Conservation (phyloP, 208 protist genomes). For the Acanthamoeba triangularis region DNA sequence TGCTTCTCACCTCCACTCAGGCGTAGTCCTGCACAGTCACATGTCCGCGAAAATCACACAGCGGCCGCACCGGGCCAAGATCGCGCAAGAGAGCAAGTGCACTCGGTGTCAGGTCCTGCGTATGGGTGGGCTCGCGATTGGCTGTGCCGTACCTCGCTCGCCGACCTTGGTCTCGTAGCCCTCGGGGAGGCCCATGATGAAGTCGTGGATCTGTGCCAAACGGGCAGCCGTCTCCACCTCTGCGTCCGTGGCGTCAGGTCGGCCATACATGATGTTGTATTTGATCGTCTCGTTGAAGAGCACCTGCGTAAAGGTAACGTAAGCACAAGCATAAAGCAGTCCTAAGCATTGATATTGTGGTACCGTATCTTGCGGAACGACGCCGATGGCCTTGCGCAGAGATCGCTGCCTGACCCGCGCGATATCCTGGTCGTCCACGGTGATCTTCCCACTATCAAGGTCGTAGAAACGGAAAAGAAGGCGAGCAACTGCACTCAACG, state of each 20-base stretch:
- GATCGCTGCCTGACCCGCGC: conserved; percentile 43
- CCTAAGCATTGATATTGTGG: neutral
- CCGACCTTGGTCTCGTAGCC: conserved; percentile 91
- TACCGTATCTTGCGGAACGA: conserved; percentile 85
- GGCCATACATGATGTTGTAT: conserved; percentile 73
- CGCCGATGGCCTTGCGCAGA: conserved; percentile 77
- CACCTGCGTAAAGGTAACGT: conserved; percentile 1
- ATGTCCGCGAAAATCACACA: neutral
- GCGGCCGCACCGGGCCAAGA: too few relatives aligned
- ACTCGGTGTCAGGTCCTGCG: too few relatives aligned
- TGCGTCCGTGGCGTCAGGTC: conserved; percentile 27
- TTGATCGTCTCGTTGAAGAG: conserved; percentile 84
- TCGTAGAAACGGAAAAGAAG: conserved; percentile 87
- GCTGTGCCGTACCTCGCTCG: conserved; percentile 87
- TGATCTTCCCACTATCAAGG: conserved; percentile 73
- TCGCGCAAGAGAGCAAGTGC: too few relatives aligned
- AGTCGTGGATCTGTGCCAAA: conserved; percentile 85
- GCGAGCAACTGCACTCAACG: conserved; percentile 16
- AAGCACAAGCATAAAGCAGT: neutral
- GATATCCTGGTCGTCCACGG: conserved; percentile 84
- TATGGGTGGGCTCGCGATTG: neutral
- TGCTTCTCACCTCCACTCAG: conserved; percentile 91
- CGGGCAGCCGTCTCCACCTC: conserved; percentile 80
- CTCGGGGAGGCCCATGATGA: conserved; percentile 84
- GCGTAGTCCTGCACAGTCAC: neutral